phyloP scores from a whole-genome alignment of 148 eudicot species.

The Salicornia ramosissima region DNA sequence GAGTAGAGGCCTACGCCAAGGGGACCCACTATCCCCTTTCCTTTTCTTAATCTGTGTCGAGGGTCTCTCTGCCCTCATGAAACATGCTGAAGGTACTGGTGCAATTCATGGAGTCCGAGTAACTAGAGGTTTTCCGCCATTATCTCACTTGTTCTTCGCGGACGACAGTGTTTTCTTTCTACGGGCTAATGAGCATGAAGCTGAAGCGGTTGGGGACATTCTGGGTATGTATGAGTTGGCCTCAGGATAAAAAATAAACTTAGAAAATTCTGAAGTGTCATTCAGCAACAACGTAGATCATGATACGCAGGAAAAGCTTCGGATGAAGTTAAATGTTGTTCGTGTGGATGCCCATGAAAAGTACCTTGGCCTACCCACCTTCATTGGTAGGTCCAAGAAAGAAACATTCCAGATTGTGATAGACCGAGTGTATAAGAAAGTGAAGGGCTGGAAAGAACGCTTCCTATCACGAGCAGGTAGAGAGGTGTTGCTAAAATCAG shows the following conservation, averaged over 20 bases:
- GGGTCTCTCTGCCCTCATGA: neutral
- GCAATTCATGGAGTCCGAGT: neutral
- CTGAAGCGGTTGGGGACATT: neutral
- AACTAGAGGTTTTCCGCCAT: neutral
- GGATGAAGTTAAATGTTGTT: neutral
- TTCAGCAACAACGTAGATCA: neutral
- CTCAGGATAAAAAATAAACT: neutral
- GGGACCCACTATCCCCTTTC: neutral
- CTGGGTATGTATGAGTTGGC: neutral
- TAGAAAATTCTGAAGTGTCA: neutral
- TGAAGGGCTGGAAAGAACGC: neutral
- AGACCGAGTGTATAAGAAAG: neutral
- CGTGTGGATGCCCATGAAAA: neutral
- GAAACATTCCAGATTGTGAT: too few species aligned
- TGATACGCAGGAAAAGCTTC: neutral
- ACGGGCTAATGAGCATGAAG: neutral
- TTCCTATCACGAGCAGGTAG: neutral
- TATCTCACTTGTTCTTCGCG: neutral
- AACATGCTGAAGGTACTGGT: neutral
- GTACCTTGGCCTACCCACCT: neutral
- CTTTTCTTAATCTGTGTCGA: neutral
- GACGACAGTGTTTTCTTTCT: neutral
- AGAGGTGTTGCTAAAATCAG: neutral
- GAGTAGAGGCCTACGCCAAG: neutral
- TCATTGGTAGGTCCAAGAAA: neutral